Conservation (phyloP, 2,329 filamentous ascomycete genomes). For the Botrytis aclada region DNA sequence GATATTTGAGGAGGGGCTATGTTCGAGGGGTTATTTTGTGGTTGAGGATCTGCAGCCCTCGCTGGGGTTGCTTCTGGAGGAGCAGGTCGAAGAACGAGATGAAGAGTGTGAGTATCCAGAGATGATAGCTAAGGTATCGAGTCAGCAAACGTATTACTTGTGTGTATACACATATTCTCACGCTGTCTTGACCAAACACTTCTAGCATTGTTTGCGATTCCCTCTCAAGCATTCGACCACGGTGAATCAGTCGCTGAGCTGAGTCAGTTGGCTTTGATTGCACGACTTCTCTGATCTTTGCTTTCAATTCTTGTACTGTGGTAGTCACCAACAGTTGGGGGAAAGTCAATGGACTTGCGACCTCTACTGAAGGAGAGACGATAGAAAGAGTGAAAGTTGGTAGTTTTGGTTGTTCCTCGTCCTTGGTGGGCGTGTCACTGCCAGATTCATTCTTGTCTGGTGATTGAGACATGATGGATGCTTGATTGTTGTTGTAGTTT, state of each 20-base stretch:
- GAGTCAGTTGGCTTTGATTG: conserved; percentile 51
- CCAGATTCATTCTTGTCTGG: conserved; percentile 14
- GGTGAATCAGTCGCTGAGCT: conserved; percentile 58
- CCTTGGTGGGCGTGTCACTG: conserved; percentile 23
- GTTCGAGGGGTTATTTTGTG: conserved; percentile 9
- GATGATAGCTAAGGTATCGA: conserved; percentile 41
- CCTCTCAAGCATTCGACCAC: conserved; percentile 53
- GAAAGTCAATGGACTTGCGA: conserved; percentile 51
- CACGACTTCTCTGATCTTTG: conserved; percentile 53
- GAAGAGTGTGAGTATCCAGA: conserved; percentile 50
- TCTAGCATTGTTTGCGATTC: conserved; percentile 55
- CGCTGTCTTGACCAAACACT: conserved; percentile 53
- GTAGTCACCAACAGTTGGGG: conserved; percentile 48
- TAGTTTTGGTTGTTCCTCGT: conserved; percentile 28
- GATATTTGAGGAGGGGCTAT: background rate
- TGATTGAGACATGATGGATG: conserved; percentile 28
- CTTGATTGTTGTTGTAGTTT: background rate
- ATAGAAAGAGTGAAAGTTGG: conserved; percentile 54
- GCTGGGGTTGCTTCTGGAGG: conserved; percentile 22
- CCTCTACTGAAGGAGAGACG: conserved; percentile 56
- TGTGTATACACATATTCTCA: conserved; percentile 23
- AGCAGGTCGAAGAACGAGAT: conserved; percentile 50
- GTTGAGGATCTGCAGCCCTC: conserved; percentile 11
- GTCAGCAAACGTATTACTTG: conserved; percentile 16
- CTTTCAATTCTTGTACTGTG: conserved; percentile 56